Base-by-base conservation (phyloP, 2,329 filamentous ascomycete species). In the Cephalotrichum gorgonifer region DNA sequence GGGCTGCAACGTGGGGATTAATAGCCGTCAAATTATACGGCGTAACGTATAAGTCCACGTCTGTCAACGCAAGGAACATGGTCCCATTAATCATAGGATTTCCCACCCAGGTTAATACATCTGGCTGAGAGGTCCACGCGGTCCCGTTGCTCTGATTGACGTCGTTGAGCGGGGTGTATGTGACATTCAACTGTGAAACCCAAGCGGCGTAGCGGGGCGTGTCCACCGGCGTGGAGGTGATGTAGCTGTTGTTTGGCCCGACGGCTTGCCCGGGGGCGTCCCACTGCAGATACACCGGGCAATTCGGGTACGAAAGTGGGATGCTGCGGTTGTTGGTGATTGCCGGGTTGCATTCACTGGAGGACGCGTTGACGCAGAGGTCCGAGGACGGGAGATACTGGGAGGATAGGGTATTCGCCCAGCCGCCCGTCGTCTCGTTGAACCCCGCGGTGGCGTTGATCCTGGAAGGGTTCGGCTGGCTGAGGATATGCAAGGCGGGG, bases 211-310 rank as follows among this genome's bases (percentile, higher is more conserved):
- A 94, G 50, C 69, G 65, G 1, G 88, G 83, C 3, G 62, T 56
- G 2, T 72, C 73, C 0, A 83, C 85, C 0, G 71, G 70, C 1
- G 74, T 78, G 3, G 64, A 63, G 0, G 88, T 91, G 44, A 88
- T 67, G 61, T 94, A 94, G 59, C 79, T 86, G 68, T 88, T 88
- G 64, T 94, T 91, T 1, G 88, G 88, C 0, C 88, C 88, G 3
- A 91, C 75, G 0, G 74, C 57, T 55, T 76, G 65, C 0, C 86
- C 86, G 0, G 86, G 83, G 0, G 61, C 65, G 25, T 93, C 86
- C 87, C 87, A 94, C 41, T 73, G 62, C 6, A 94, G 67, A 58
- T 78, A 79, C 2, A 94, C 79, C 56, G 81, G 68, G 23, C 83
- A 83, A 1, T 87, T 87, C 0, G 88, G 77, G 62, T 84, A 88